Evolutionary conservation across 805 yeast genomes (phyloP).

Genomic region (Sugiyamaella marilandica): DNA sequence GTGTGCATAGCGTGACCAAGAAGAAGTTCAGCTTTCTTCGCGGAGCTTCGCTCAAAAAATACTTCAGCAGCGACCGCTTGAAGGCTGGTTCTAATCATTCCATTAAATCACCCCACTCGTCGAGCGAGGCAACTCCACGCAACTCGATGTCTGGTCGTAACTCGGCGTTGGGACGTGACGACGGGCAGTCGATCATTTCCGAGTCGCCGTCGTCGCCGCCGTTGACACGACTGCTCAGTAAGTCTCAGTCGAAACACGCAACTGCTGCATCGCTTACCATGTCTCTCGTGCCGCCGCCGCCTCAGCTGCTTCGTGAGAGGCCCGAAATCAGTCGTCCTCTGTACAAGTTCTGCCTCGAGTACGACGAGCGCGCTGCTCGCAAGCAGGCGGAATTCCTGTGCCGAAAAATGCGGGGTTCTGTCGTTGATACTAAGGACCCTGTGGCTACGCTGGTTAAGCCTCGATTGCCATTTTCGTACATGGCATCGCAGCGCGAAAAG

Average conservation of each 20-base stretch:
- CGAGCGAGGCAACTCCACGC: not conserved
- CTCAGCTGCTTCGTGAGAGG: constrained; percentile 25
- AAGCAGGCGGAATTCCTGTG: constrained; percentile 14
- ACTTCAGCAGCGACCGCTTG: constrained; percentile 5
- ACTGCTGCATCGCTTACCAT: constrained; percentile 15
- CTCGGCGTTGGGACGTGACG: not conserved
- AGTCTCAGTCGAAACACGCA: not conserved
- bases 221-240: not conserved
- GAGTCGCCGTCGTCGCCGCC: not conserved
- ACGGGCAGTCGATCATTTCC: not conserved
- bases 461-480: constrained; percentile 20
- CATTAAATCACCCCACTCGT: not conserved
- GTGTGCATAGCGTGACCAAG: not conserved
- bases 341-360: constrained; percentile 27
- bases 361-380: constrained; percentile 15
- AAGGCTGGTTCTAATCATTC: not conserved
- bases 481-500: not conserved
- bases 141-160: not conserved
- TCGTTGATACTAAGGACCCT: not conserved
- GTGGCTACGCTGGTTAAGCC: constrained; percentile 6
- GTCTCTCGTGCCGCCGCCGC: constrained; percentile 27
- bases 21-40: constrained; percentile 11
- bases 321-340: constrained; percentile 31
- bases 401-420: not conserved
- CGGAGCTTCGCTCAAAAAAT: constrained; percentile 2